These are phyloP conservation scores for Fonsecaea pugnacius DNA, from an alignment of 2,329 filamentous ascomycete species.

Conservation along the genomic window DNA sequence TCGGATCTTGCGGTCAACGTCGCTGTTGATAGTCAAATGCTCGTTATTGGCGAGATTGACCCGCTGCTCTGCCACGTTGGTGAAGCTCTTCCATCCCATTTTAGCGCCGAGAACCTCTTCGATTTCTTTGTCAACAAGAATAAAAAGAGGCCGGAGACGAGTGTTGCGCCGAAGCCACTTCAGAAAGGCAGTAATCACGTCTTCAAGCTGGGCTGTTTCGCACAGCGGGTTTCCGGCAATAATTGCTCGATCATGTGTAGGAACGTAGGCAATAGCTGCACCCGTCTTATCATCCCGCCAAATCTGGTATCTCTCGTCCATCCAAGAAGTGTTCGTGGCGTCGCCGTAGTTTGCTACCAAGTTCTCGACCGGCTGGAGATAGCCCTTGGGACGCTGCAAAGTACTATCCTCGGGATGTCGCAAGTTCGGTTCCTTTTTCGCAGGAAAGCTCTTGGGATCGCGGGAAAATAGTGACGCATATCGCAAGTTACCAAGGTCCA, in stretches of 20 bases:
- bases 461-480: slow-evolving; percentile 78
- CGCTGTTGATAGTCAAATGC: slow-evolving; percentile 58
- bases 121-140: slow-evolving; percentile 71
- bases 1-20: slow-evolving; percentile 68
- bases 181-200: slow-evolving; percentile 70
- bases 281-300: slow-evolving; percentile 75
- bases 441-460: slow-evolving; percentile 76
- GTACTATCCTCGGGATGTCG: slow-evolving; percentile 77
- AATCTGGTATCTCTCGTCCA: slow-evolving; percentile 78
- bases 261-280: slow-evolving; percentile 75
- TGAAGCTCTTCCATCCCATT: slow-evolving; percentile 78
- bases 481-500: slow-evolving; percentile 77
- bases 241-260: slow-evolving; percentile 72
- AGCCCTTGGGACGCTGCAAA: slow-evolving; percentile 57
- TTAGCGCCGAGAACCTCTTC: slow-evolving; percentile 73
- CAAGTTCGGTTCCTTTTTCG: slow-evolving; percentile 55
- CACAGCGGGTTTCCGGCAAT: slow-evolving; percentile 79
- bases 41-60: slow-evolving; percentile 67
- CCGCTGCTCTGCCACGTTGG: slow-evolving; percentile 78
- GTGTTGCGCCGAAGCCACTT: slow-evolving; percentile 64
- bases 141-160: slow-evolving; percentile 73
- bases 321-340: slow-evolving; percentile 82
- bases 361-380: slow-evolving; percentile 64
- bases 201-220: slow-evolving; percentile 69
- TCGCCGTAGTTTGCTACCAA: slow-evolving; percentile 88